Evolutionary conservation across 768 basidiomycete genomes (phyloP), one percentile per base, ranked within the genome.

Genomic region (Mycena belliarum): DNA sequence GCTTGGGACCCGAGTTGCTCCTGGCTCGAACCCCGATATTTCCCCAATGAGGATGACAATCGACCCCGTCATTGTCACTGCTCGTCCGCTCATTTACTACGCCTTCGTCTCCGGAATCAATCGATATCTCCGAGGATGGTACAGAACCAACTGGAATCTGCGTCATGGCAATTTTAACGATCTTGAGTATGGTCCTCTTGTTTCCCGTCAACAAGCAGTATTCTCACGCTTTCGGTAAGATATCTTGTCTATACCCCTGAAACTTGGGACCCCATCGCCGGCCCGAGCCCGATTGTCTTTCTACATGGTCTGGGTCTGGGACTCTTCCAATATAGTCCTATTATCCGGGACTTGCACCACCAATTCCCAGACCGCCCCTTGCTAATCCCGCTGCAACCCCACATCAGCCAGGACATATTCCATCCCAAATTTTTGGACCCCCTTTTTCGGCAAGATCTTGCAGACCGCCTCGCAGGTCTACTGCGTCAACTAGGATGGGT

Each of bases 281-380:
- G 82, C 24, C 79, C 78, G 28, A 81, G 83, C 40, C 95, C 95
- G 0, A 72, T 95, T 35, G 80, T 97, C 16, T 93, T 95, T 68
- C 70, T 93, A 35, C 94, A 97, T 66, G 95, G 95, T 4, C 83
- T 98, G 2, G 95, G 95, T 11, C 79, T 95, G 47, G 94, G 94
- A 4, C 71, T 92, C 12, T 66, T 86, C 20, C 89, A 91, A 65
- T 91, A 95, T 68, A 74, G 81, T 40, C 60, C 74, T n/a, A 73
- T 90, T 58, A 73, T 95, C 51, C 71, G 74, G 12, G 74, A 87
- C 61, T 76, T 95, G 20, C 70, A 89, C 40, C 72, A 75, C 35
- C 67, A 74, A 5, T 78, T 88, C 49, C 72, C 82, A 6, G 82
- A 88, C 63, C 84, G 87, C 20, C 94, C 94, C 4, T 69, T 97